Conservation (phyloP, 495 filamentous ascomycete genomes). For the Amphirosellinia nigrospora region DNA sequence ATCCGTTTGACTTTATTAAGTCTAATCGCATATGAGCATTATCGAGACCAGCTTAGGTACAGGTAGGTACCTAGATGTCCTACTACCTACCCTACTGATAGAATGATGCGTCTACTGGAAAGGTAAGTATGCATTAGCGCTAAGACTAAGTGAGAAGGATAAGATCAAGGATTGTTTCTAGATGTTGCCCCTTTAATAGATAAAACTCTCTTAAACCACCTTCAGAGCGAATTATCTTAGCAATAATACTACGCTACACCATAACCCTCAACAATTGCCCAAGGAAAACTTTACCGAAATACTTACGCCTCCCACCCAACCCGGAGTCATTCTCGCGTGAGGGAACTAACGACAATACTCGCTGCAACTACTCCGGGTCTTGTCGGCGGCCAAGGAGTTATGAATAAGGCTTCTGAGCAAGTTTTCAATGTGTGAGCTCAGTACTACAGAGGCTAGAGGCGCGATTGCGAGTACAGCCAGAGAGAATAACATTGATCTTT, state of each 20-base stretch:
- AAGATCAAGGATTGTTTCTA: background rate
- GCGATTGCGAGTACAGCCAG: background rate
- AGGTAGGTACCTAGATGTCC: no score
- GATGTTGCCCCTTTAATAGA: background rate
- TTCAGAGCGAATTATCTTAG: no score
- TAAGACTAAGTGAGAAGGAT: background rate
- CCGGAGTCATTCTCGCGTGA: background rate
- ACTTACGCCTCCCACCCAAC: slow-evolving; percentile 6
- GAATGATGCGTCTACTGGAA: background rate
- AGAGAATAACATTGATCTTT: no score
- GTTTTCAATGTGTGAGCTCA: background rate
- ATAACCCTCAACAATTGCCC: no score
- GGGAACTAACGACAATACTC: slow-evolving; percentile 15
- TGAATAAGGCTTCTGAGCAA: background rate
- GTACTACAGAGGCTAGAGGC: background rate
- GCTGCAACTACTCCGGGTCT: slow-evolving; percentile 12
- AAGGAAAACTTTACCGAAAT: slow-evolving; percentile 23
- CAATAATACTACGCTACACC: no score
- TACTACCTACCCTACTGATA: background rate
- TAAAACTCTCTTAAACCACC: no score
- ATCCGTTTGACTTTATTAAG: no score
- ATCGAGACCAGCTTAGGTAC: no score
- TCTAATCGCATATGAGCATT: no score
- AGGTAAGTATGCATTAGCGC: background rate
- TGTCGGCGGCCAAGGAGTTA: slow-evolving; percentile 5